These are phyloP conservation scores for Zalerion maritima DNA, from an alignment of 495 filamentous ascomycete genomes.

Conservation along the genomic window DNA sequence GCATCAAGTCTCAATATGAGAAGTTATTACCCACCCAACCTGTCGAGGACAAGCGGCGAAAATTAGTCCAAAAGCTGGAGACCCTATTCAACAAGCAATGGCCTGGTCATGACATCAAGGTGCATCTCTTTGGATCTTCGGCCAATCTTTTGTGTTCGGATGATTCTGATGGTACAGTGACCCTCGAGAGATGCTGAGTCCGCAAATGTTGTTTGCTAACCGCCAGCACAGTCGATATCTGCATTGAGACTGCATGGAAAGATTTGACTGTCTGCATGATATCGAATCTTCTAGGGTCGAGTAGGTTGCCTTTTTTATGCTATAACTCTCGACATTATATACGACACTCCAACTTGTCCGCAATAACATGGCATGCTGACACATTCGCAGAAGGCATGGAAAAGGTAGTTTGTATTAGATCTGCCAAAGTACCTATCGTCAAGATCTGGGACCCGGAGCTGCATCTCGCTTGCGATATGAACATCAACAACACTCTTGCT, in stretches of 20 bases:
- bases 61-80: conserved; percentile 74
- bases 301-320: too few species aligned
- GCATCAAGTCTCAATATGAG: conserved; percentile 74
- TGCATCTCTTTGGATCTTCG: conserved; percentile 91
- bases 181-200: conserved; percentile 1
- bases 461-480: conserved; percentile 88
- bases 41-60: conserved; percentile 57
- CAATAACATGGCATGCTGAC: conserved; percentile 12
- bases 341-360: background rate
- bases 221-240: conserved; percentile 72
- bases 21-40: conserved; percentile 68
- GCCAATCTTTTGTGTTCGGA: conserved; percentile 90
- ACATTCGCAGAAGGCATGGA: conserved; percentile 72
- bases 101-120: conserved; percentile 80
- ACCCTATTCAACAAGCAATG: conserved; percentile 75
- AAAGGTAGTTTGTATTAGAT: conserved; percentile 80
- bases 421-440: conserved; percentile 93
- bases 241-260: conserved; percentile 78
- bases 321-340: too few species aligned
- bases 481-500: conserved; percentile 90
- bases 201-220: conserved; percentile 16
- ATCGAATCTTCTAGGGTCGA: conserved; percentile 65
- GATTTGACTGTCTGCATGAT: conserved; percentile 74
- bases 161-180: conserved; percentile 81
- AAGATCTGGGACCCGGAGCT: conserved; percentile 98